phyloP scores from a whole-genome alignment of 768 basidiomycete genomes.

The Tremella mesenterica region DNA sequence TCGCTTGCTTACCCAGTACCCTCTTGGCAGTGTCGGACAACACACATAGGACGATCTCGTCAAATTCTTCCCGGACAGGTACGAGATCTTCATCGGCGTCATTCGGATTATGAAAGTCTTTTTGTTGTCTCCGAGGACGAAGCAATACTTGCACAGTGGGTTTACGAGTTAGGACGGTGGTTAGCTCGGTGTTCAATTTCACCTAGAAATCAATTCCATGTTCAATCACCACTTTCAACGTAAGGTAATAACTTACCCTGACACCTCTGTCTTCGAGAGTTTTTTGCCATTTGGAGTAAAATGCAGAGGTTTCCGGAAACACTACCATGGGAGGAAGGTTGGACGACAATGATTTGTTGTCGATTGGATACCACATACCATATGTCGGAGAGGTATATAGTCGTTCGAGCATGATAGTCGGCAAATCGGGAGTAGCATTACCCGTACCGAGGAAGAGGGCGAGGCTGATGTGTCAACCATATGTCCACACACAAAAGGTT shows the following conservation, averaged over 20 bases:
- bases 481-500: not conserved
- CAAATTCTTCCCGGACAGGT: slow-evolving; percentile 43
- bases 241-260: slow-evolving; percentile 31
- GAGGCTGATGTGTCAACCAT: slow-evolving; percentile 5
- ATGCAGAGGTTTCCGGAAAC: slow-evolving; percentile 45
- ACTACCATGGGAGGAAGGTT: slow-evolving; percentile 49
- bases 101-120: slow-evolving; percentile 45
- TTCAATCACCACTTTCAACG: not conserved
- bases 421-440: slow-evolving; percentile 47
- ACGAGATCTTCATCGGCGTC: slow-evolving; percentile 44
- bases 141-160: slow-evolving; percentile 41
- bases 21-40: slow-evolving; percentile 49
- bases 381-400: slow-evolving; percentile 48
- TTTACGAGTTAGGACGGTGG: slow-evolving; percentile 31
- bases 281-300: slow-evolving; percentile 45
- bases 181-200: slow-evolving; percentile 45
- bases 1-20: slow-evolving; percentile 47
- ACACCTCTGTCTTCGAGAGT: slow-evolving; percentile 44
- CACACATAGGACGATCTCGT: slow-evolving; percentile 49
- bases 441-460: slow-evolving; percentile 41
- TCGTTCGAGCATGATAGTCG: slow-evolving; percentile 47
- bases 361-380: slow-evolving; percentile 47
- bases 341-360: slow-evolving; percentile 43
- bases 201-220: slow-evolving; percentile 23
- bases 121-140: slow-evolving; percentile 34